Evolutionary conservation across 2,329 filamentous ascomycete species (phyloP).

Genomic region (Stemphylium vesicarium): DNA sequence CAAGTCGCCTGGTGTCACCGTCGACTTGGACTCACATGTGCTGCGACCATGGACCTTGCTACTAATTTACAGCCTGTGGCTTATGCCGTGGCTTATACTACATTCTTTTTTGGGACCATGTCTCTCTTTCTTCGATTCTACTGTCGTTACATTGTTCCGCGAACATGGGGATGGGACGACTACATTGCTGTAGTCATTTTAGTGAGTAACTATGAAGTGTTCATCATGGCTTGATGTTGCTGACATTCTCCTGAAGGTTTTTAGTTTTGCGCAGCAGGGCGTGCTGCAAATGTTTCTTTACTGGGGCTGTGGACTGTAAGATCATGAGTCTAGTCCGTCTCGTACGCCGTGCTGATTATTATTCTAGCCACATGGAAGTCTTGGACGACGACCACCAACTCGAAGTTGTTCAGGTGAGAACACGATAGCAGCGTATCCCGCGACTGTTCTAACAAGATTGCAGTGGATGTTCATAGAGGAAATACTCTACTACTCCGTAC

Average conservation of each 20-base stretch:
- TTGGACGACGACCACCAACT: background rate
- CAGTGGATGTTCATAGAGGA: slow-evolving; percentile 5
- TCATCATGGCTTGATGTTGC: background rate
- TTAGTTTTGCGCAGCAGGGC: slow-evolving; percentile 9
- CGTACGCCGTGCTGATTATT: background rate
- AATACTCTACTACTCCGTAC: slow-evolving; percentile 4
- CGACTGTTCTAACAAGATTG: background rate
- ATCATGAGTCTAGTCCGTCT: background rate
- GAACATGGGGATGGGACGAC: slow-evolving; percentile 11
- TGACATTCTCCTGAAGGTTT: background rate
- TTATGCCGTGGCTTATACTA: background rate
- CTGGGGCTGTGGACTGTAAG: slow-evolving; percentile 10
- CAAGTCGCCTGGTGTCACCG: background rate
- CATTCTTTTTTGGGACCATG: background rate
- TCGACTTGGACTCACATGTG: background rate
- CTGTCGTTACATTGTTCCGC: slow-evolving; percentile 1
- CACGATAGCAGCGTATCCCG: background rate
- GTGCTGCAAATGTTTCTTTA: slow-evolving; percentile 32
- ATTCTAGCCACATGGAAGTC: background rate
- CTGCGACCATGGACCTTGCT: background rate
- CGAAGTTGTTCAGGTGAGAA: background rate
- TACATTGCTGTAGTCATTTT: slow-evolving; percentile 1
- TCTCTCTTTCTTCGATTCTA: slow-evolving; percentile 6
- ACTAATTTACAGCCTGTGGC: slow-evolving; percentile 1
- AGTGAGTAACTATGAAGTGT: background rate